Conservation (phyloP, 2,329 filamentous ascomycete species). For the Monilinia vaccinii-corymbosi region DNA sequence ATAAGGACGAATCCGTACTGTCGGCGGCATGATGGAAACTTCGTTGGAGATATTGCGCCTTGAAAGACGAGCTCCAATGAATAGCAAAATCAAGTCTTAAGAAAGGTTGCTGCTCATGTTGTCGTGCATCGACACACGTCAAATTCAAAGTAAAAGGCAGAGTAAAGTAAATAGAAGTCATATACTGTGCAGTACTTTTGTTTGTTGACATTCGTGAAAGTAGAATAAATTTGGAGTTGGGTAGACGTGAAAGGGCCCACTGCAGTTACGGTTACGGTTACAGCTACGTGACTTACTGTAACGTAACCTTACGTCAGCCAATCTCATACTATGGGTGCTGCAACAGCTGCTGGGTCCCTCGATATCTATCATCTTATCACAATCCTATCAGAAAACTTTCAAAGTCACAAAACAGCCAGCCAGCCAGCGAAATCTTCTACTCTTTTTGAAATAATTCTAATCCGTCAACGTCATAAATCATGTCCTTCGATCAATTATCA, state of each 20-base stretch:
- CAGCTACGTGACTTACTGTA: not conserved
- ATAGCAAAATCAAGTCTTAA: slow-evolving; percentile 4
- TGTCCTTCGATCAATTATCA: slow-evolving; percentile 88
- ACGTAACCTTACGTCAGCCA: not conserved
- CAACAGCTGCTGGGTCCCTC: no score
- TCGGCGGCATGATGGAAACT: slow-evolving; percentile 25
- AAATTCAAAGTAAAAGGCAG: no score
- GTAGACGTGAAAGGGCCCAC: slow-evolving; percentile 1
- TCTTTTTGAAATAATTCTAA: not conserved
- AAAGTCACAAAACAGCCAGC: slow-evolving; percentile 14
- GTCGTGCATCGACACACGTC: not conserved
- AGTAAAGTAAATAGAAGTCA: no score
- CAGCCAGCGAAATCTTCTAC: not conserved
- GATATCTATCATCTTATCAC: not conserved
- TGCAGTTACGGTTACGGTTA: no score
- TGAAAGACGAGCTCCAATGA: not conserved
- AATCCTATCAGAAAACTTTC: not conserved
- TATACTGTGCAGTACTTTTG: not conserved
- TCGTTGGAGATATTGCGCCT: not conserved
- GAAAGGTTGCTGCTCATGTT: slow-evolving; percentile 15
- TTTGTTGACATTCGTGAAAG: slow-evolving; percentile 20
- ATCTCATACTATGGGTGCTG: no score
- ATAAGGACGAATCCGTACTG: slow-evolving; percentile 31
- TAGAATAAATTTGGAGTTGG: slow-evolving; percentile 19
- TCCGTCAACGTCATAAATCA: slow-evolving; percentile 32